Conservation (phyloP, 257 asterid genomes). For the Anisodus acutangulus region DNA sequence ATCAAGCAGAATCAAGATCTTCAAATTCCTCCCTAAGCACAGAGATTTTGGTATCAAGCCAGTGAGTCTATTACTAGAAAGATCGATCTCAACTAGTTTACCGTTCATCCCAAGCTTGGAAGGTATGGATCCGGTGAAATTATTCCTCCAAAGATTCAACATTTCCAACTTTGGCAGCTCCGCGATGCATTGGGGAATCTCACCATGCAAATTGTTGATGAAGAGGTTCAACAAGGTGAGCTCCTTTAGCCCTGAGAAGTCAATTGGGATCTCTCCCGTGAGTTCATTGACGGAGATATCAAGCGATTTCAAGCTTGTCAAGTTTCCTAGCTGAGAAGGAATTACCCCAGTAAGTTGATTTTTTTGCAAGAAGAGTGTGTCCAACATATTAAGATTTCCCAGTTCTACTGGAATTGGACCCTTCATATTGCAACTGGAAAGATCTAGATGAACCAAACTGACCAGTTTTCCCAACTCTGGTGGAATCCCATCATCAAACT, state of each 20-base stretch:
- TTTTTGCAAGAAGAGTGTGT: constrained; percentile 47
- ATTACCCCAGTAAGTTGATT: constrained; percentile 46
- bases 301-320: constrained; percentile 39
- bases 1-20: constrained; percentile 47
- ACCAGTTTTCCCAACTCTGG: constrained; percentile 38
- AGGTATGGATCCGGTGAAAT: constrained; percentile 52
- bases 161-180: constrained; percentile 44
- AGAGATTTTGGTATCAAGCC: constrained; percentile 46
- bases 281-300: constrained; percentile 49
- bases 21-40: constrained; percentile 42
- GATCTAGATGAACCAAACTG: constrained; percentile 43
- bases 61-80: constrained; percentile 52
- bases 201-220: constrained; percentile 51
- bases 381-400: constrained; percentile 40
- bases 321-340: constrained; percentile 48
- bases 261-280: constrained; percentile 49
- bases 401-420: constrained; percentile 46
- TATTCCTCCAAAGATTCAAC: constrained; percentile 50
- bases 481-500: constrained; percentile 48
- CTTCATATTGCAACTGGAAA: constrained; percentile 43
- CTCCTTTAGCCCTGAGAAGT: constrained; percentile 38
- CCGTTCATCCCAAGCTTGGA: constrained; percentile 46
- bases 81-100: constrained; percentile 41
- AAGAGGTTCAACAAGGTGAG: constrained; percentile 45
- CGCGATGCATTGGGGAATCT: constrained; percentile 43